These are phyloP conservation scores for Erysimum cheiri DNA, from an alignment of 441 rosid genomes.

Conservation along the genomic window DNA sequence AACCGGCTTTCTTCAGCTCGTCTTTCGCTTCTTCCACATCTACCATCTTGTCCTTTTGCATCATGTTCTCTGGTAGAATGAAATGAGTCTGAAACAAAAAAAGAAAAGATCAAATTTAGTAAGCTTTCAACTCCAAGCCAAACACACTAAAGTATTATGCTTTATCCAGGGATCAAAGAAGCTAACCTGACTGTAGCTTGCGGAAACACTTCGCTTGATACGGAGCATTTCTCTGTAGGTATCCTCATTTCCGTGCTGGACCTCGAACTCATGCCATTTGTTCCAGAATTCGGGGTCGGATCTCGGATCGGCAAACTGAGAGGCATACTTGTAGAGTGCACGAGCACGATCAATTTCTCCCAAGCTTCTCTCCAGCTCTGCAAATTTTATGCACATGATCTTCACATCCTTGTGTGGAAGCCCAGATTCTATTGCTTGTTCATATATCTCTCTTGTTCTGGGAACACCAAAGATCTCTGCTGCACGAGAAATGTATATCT, in stretches of 20 bases:
- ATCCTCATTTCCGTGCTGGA: conserved; percentile 95
- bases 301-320: conserved; percentile 92
- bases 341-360: conserved; percentile 96
- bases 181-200: conserved; percentile 88
- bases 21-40: conserved; percentile 88
- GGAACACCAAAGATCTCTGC: conserved; percentile 95
- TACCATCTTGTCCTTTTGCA: conserved; percentile 84
- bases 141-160: background rate
- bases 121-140: conserved; percentile 7
- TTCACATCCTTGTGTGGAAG: conserved; percentile 95
- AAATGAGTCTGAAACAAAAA: conserved; percentile 67
- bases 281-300: conserved; percentile 90
- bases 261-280: conserved; percentile 94
- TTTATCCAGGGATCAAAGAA: background rate
- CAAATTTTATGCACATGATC: conserved; percentile 86
- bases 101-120: conserved; percentile 10
- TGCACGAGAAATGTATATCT: conserved; percentile 88
- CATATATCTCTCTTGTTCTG: conserved; percentile 88
- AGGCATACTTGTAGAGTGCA: conserved; percentile 74
- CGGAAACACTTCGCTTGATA: conserved; percentile 83
- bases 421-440: conserved; percentile 92
- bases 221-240: conserved; percentile 96
- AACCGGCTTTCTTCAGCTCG: conserved; percentile 80
- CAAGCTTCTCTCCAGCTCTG: conserved; percentile 87
- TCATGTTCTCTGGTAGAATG: conserved; percentile 80